Evolutionary conservation across 108 stramenopile genomes (phyloP), one percentile per base, ranked within the genome.

Genomic region (Chaetoceros tenuissimus): DNA sequence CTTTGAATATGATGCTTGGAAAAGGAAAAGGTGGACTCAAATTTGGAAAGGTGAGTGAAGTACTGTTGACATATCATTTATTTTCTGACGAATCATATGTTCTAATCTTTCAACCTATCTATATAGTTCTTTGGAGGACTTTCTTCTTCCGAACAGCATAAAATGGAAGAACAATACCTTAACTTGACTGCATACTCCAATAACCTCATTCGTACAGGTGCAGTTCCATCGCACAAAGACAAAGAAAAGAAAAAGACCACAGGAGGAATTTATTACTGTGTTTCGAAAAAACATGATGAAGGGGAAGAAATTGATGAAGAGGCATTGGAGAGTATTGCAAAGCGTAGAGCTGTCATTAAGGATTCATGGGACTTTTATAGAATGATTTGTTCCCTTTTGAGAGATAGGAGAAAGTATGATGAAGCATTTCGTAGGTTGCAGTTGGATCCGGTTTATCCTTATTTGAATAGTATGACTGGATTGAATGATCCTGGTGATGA

Each of bases 321-420:
- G 57, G 81, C 89, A 10, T 55, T 90, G 51, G 84, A 90, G 31
- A 71, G 71, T 46, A 86, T 90, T 63, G 89, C 89, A 60, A 86
- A 90, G 67, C 80, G 89, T 28, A 80, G 89, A 20, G 89, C 89
- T 0, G 82, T 90, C 50, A 90, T 90, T 45, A 90, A 85, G 55
- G 88, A 90, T 53, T 86, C 84, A 8, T 90, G 88, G 88, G 84
- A 87, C 58, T 91, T 91, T 68, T 87, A 84, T 60, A 83, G 84
- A 10, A 85, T 82, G 85, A 80, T 91, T 46, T 91, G 89, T 46
- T 74, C 74, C 19, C 55, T 91, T 31, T 47, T 91, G 57, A 64
- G 84, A 21, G 84, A 91, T 66, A 60, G 77, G 48, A 63, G 83
- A 63, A 87, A 87, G 57, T 91, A 91, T 50, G 80, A 87, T 60